Base-by-base conservation (phyloP, 129 eudicot species). In the Cynara cardunculus region DNA sequence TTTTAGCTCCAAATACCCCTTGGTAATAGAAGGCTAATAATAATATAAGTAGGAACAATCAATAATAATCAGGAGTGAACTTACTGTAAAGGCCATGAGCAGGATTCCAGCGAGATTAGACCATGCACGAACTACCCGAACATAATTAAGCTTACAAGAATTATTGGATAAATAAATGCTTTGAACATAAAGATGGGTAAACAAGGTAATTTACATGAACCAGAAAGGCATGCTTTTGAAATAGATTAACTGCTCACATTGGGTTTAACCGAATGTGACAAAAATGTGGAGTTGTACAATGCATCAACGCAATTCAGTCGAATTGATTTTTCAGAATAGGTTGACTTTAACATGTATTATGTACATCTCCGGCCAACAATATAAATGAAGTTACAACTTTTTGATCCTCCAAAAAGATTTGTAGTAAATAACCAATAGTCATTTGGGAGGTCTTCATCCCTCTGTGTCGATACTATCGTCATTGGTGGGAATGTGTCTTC, bases 381-480 rank as follows among this genome's bases (percentile, higher is more conserved):
- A 87, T 84, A 86, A 89, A 91, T 88, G 87, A 91, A 91, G 91
- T 91, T 91, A 94, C 97, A 91, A 80, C 72, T 56, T 74, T 77
- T 80, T 22, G 62, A 73, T 82, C 81, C 78, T 80, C 87, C 87
- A 78, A 82, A 87, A 82, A 67, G 84, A 81, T 77, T 34, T 77
- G 78, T 71, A 79, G 84, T 77, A 82, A 82, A 71, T 73, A 88
- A 70, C 19, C 32, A 62, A 56, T 56, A 46, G 81, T 78, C 79
- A 39, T 78, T 74, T 66, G 67, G 80, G 78, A 75, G 79, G 21
- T 76, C 59, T 67, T 85, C 87, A 88, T 79, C 86, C 90, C 87
- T 90, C 92, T 2, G 87, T 71, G 80, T 89, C 97, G 75, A 81
- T 84, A 76, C 80, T 80, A 37, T 85, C 81, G 69, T 90, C 90